Conservation (phyloP, 2,329 filamentous ascomycete species). For the Ceratocystis diversiconidia region DNA sequence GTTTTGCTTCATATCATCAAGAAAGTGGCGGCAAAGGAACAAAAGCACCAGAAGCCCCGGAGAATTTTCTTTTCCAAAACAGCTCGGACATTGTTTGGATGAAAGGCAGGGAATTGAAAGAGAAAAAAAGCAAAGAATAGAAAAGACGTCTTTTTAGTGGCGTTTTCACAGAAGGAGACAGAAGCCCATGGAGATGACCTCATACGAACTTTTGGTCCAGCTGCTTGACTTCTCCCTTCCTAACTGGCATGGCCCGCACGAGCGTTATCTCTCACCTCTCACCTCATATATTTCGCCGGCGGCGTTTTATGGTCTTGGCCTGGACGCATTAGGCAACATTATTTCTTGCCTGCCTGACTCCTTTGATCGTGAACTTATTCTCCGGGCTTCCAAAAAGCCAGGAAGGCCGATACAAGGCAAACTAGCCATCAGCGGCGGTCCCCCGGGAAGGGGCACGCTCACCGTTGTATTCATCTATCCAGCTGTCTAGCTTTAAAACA, state of each 20-base stretch:
- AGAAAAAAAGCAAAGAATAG: not conserved
- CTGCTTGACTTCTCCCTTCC: not conserved
- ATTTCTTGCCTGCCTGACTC: not conserved
- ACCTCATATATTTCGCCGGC: not conserved
- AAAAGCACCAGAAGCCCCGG: not conserved
- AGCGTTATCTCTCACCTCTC: not conserved
- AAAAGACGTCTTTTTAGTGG: not conserved
- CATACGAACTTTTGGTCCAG: not conserved
- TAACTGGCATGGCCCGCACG: not conserved
- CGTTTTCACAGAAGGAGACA: not conserved
- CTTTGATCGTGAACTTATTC: not conserved
- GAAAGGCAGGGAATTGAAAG: not conserved
- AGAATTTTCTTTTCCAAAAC: not conserved
- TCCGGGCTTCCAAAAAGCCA: not conserved
- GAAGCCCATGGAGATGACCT: not conserved
- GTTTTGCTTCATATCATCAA: not conserved
- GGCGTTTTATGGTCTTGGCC: not conserved
- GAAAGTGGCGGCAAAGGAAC: not conserved
- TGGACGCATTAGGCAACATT: not conserved
- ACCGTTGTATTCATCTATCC: not conserved
- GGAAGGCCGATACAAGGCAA: not conserved
- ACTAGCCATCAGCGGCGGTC: not conserved
- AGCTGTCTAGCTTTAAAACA: not conserved
- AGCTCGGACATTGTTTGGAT: constrained; percentile 1
- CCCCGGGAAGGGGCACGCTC: not conserved